Conservation (phyloP, 139 green algal genomes). For the Picochlorum costavermella region DNA sequence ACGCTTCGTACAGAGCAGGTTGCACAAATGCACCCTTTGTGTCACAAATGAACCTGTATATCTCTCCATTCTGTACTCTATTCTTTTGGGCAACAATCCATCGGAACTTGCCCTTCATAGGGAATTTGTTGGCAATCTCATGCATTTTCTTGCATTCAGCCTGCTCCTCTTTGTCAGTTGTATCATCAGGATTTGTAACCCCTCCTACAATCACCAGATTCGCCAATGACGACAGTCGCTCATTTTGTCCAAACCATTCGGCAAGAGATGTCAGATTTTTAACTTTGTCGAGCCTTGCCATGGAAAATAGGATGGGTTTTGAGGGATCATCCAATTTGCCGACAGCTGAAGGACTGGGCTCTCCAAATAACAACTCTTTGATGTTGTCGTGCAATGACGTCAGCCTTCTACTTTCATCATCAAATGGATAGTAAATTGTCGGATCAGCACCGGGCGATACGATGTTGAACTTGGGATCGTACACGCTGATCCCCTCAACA, state of each 20-base stretch:
- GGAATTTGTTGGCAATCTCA: constrained; percentile 46
- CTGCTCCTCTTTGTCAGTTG: constrained; percentile 58
- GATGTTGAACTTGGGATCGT: constrained; percentile 80
- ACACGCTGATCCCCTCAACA: constrained; percentile 57
- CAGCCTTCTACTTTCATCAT: constrained; percentile 44
- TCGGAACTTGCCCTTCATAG: constrained; percentile 47
- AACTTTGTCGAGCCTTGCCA: constrained; percentile 73
- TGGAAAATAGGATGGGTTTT: constrained; percentile 77
- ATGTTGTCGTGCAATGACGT: constrained; percentile 56
- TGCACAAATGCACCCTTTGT: constrained; percentile 67
- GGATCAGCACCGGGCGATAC: constrained; percentile 66
- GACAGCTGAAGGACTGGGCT: constrained; percentile 13
- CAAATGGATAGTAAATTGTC: constrained; percentile 75
- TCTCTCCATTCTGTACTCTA: constrained; percentile 57
- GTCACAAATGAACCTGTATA: constrained; percentile 67
- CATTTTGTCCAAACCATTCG: constrained; percentile 48
- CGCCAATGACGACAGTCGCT: constrained; percentile 43
- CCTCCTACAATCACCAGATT: constrained; percentile 78
- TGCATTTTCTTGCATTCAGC: constrained; percentile 66
- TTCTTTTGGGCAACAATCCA: constrained; percentile 68
- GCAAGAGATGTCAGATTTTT: constrained; percentile 78
- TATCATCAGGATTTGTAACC: constrained; percentile 47
- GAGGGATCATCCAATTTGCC: constrained; percentile 42
- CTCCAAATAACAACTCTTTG: constrained; percentile 57
- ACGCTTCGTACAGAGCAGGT: constrained; percentile 65